These are phyloP conservation scores for Vachellia collinsii DNA, from an alignment of 306 rosid genomes.

Conservation along the genomic window DNA sequence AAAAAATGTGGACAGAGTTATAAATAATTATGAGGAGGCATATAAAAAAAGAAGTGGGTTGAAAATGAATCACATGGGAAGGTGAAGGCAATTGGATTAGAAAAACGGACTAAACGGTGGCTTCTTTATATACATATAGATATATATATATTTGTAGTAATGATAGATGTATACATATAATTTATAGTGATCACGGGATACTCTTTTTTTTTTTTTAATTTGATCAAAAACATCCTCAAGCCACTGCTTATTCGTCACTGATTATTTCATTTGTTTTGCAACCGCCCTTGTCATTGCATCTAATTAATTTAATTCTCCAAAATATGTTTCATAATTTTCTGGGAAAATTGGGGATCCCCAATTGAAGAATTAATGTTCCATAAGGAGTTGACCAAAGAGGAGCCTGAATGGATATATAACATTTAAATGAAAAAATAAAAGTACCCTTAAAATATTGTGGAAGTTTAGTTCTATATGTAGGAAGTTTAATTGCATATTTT, in stretches of 20 bases:
- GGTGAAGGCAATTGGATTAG: neutral
- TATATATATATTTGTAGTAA: neutral
- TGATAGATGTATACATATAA: too few relatives aligned
- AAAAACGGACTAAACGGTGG: neutral
- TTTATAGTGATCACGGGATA: neutral
- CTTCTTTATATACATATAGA: neutral
- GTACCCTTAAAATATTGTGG: too few relatives aligned
- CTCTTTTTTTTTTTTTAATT: too few relatives aligned
- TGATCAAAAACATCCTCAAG: too few relatives aligned
- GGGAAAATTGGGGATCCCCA: too few relatives aligned
- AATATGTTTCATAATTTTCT: neutral
- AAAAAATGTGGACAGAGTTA: neutral
- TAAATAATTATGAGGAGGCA: neutral
- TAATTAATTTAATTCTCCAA: neutral
- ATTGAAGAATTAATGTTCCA: too few relatives aligned
- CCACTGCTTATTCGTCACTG: too few relatives aligned
- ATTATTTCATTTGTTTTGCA: neutral
- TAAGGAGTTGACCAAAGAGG: too few relatives aligned
- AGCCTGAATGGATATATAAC: too few relatives aligned
- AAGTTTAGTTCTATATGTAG: too few relatives aligned
- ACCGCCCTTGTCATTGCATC: neutral
- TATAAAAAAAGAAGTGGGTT: neutral
- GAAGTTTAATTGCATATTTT: too few relatives aligned
- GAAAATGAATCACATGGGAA: constrained; percentile 1
- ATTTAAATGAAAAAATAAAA: too few relatives aligned